Percentiles rank a stretch among this genome's conserved stretches.
Evolutionary conservation across 2,329 filamentous ascomycete genomes (phyloP).

Genomic region (Diaporthe humulicola): DNA sequence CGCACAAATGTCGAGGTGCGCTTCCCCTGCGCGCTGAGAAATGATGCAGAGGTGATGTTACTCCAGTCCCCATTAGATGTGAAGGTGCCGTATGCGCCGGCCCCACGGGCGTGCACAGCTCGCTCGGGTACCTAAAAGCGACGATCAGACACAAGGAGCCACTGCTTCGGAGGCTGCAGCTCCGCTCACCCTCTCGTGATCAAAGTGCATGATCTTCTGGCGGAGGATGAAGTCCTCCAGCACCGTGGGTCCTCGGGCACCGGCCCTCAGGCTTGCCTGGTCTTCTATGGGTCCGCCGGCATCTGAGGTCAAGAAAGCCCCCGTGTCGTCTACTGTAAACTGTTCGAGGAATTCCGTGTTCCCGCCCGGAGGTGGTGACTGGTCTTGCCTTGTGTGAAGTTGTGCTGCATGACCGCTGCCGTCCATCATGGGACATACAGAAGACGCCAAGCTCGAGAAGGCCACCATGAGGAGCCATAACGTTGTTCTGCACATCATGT

Average conservation of each 20-base stretch:
- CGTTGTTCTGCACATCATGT: constrained; percentile 20
- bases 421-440: constrained; percentile 49
- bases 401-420: constrained; percentile 44
- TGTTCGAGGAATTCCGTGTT: constrained; percentile 44
- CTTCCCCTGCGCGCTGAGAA: constrained; percentile 47
- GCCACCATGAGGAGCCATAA: constrained; percentile 8
- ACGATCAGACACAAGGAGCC: constrained; percentile 19
- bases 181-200: constrained; percentile 74
- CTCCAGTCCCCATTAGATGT: constrained; percentile 75
- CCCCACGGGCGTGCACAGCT: constrained; percentile 78
- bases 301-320: constrained; percentile 73
- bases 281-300: constrained; percentile 77
- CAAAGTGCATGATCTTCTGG: constrained; percentile 79
- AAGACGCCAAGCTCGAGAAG: constrained; percentile 46
- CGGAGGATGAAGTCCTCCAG: constrained; percentile 81
- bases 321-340: constrained; percentile 65
- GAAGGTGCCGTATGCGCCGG: constrained; percentile 63
- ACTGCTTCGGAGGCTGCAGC: background rate
- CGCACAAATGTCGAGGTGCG: constrained; percentile 55
- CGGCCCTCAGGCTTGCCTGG: constrained; percentile 75
- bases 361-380: constrained; percentile 36
- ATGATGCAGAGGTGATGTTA: constrained; percentile 78
- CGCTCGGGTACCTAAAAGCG: constrained; percentile 67
- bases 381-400: constrained; percentile 44
- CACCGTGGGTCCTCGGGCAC: constrained; percentile 74